Base-by-base conservation (phyloP, 257 asterid genomes). In the Phtheirospermum japonicum region DNA sequence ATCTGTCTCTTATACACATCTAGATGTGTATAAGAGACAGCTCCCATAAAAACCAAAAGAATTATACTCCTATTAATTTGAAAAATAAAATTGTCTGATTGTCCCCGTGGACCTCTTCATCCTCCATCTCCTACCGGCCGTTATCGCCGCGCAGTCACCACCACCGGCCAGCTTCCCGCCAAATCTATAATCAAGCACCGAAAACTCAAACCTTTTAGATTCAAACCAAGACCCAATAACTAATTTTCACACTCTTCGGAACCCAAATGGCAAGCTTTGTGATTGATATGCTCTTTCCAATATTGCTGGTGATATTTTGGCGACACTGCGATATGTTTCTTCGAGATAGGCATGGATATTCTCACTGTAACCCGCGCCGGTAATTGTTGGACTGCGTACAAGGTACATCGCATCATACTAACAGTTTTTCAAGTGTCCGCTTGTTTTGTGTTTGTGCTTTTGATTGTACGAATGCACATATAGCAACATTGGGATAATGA, bases 321-420 rank as follows among this genome's bases (percentile, higher is more conserved):
- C 43, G 65, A 43, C n/a, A 11, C 45, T 23, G 46, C 18, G 59
- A 48, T 51, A 48, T 34, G 46, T 11, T 67, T 17, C 52, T 19
- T 48, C 43, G 20, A 6, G 65, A 26, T 13, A 59, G 53, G 42
- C 66, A 12, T 48, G 32, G 26, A 9, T 12, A 17, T 16, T 9
- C 23, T 9, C 67, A 18, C 46, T 8, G 2, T 12, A 31, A 46
- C 9, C 4, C 31, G 2, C 56, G 18, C 9, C 10, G 53, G 5
- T 6, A 59, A 23, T n/a, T 4, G 50, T 19, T 23, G 66, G 57
- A 61, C n/a, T 33, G 6, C 33, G 30, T 13, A 28, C 26, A 55
- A 67, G 77, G 77, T 73, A 67, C 46, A 12, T 67, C 37, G 48
- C 76, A 40, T 30, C 49, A 7, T 16, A 39, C 19, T 8, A 7